Conservation (phyloP, 805 yeast species). For the Candida yuanshanica region DNA sequence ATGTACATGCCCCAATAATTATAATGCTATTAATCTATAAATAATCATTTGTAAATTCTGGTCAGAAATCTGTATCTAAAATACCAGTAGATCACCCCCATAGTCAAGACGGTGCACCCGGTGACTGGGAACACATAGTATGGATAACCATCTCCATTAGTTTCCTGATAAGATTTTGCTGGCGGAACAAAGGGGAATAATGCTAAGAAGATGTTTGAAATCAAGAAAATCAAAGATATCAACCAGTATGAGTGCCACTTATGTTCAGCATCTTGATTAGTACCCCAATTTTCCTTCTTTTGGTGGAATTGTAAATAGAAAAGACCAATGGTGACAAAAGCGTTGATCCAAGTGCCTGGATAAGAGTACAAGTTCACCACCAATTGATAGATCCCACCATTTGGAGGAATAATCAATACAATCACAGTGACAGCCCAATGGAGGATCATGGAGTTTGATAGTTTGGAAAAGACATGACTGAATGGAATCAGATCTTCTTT, state of each 20-base stretch:
- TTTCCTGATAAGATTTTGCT: conserved; percentile 26
- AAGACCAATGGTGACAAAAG: conserved; percentile 47
- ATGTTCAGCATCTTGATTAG: conserved; percentile 8
- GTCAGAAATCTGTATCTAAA: conserved; percentile 5
- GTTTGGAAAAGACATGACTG: conserved; percentile 37
- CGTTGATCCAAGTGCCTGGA: conserved; percentile 57
- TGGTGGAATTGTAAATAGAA: conserved; percentile 42
- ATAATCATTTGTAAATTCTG: neutral
- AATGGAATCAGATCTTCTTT: conserved; percentile 45
- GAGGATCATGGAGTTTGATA: conserved; percentile 39
- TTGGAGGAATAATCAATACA: conserved; percentile 53
- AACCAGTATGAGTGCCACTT: conserved; percentile 26
- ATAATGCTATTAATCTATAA: no score
- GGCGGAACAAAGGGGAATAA: conserved; percentile 55
- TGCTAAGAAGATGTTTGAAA: conserved; percentile 45
- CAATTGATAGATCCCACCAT: conserved; percentile 58
- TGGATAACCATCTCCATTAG: conserved; percentile 33
- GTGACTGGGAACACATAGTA: conserved; percentile 55
- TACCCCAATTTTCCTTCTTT: conserved; percentile 36
- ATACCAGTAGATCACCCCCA: conserved; percentile 39
- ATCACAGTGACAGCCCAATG: conserved; percentile 54
- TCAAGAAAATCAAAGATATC: conserved; percentile 32
- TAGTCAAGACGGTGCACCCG: conserved; percentile 38
- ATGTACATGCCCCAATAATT: no score
- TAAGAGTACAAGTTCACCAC: conserved; percentile 57